Base-by-base conservation (phyloP, 2,329 filamentous ascomycete species). In the Alternaria consortialis region DNA sequence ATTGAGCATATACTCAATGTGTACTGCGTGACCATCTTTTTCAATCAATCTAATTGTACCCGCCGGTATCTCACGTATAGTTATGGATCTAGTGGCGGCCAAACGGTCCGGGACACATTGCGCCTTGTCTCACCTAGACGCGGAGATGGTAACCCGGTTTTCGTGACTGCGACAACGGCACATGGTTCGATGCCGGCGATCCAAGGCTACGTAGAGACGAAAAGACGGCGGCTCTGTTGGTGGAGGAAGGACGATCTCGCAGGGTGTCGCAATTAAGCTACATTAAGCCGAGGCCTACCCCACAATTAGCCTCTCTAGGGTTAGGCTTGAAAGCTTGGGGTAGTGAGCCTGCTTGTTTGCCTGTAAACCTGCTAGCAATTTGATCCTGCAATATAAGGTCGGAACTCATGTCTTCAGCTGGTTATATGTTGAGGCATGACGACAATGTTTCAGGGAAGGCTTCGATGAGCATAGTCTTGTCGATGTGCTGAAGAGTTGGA, bases 21-120 rank as follows among this genome's bases (percentile, higher is more conserved):
- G 67, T 54, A 57, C 53, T 60, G 65, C 64, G 72, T 73, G 73
- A 72, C 69, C 61, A 58, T 54, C 23, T 17, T 57, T 55, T 57
- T 71, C 72, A 78, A 78, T 78, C 53, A 76, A 78, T 74, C 53
- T 71, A 74, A 65, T 69, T 76, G 71, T 63, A 72, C 67, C 70
- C 69, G 66, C 66, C 70, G 72, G 70, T 65, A 72, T 65, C 65
- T 68, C 58, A 67, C 63, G 64, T 48, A 58, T 50, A 51, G 46
- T 51, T 50, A 61, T 60, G 42, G 53, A 58, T 60, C 61, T 73
- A 76, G 70, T 71, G 68, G 70, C 75, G 75, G 75, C 67, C 64
- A 68, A 52, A 58, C 75, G 74, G 74, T 73, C 75, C 74, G 75
- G 70, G 64, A 67, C 69, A 65, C 56, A 51, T 64, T 60, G 55